A percentile compares a stretch with the other conserved stretches of the same genome.
Conservation (phyloP, 306 rosid species). For the Quercus parvula region DNA sequence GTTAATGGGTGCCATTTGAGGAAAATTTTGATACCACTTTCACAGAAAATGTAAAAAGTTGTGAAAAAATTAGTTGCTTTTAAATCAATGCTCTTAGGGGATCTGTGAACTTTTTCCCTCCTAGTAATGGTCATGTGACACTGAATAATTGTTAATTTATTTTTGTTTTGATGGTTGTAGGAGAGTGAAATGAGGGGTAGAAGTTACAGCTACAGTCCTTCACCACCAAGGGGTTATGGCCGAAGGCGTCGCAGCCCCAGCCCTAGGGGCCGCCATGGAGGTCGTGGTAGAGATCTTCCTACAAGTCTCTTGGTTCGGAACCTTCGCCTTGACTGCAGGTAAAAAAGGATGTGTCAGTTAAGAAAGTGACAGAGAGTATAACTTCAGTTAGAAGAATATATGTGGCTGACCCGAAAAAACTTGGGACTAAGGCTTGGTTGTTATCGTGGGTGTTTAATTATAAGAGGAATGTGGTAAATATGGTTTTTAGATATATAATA, state of each 20-base stretch:
- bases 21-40: no score
- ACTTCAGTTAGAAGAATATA: no score
- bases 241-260: constrained; percentile 61
- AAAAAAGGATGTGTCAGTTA: no score
- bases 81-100: no score
- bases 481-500: neutral
- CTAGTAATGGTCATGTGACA: no score
- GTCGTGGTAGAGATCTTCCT: constrained; percentile 58
- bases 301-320: constrained; percentile 86
- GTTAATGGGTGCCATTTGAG: no score
- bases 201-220: constrained; percentile 81
- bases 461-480: neutral
- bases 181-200: constrained; percentile 63
- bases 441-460: neutral
- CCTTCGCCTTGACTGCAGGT: constrained; percentile 73
- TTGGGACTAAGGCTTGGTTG: no score
- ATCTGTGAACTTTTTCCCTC: no score
- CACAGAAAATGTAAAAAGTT: no score
- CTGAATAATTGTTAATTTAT: neutral
- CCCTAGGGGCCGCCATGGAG: constrained; percentile 50
- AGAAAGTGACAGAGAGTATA: no score
- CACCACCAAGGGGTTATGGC: constrained; percentile 66
- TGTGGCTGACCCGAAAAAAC: no score
- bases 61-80: no score
- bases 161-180: constrained; percentile 11